Base-by-base conservation (phyloP, 2,329 filamentous ascomycete genomes). In the Trichoderma sp. region DNA sequence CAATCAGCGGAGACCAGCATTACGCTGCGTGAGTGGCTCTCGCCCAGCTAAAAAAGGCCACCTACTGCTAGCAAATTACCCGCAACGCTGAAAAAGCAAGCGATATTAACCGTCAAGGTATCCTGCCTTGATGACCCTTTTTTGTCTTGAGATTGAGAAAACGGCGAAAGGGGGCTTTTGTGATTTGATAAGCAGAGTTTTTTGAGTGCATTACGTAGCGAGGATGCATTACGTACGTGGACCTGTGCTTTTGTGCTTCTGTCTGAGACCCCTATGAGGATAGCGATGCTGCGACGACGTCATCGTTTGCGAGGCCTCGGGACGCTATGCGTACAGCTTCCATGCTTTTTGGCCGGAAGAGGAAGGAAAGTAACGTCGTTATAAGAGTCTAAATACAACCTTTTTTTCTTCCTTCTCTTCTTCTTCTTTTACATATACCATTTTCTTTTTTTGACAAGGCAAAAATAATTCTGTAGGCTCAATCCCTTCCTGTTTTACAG, bases 261-360 rank as follows among this genome's bases (percentile, higher is more conserved):
- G 24, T 24, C 24, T 18, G 36, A 39, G 47, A 53, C 47, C 47
- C 47, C 47, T 53, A 53, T 53, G 47, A 53, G 21, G 32, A 62
- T 43, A 30, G 30, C 28, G 39, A 30, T 26, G 64, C 53, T 18
- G n/a, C 21, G 66, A 51, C 66, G 57, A 69, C 66, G 66, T 69
- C 66, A 69, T 69, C 66, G 57, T 53, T 57, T 6, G 57, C 66
- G 66, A 69, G 56, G 26, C 66, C 56, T 60, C n/a, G 57, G 53
- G 53, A 32, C 36, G 34, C 56, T 8, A 60, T 43, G 6, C 36
- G 15, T 39, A 11, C 34, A 47, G 53, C 64, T 60, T 51, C 39
- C 15, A 36, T 36, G 39, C 18, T 43, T 43, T 39, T 30, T 1
- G 24, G 6, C 65, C n/a, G 57, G 56, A 61, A 58, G 18, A 61